Conservation (phyloP, 192 early-diverging fungal genomes). For the Dissophora globulifera region DNA sequence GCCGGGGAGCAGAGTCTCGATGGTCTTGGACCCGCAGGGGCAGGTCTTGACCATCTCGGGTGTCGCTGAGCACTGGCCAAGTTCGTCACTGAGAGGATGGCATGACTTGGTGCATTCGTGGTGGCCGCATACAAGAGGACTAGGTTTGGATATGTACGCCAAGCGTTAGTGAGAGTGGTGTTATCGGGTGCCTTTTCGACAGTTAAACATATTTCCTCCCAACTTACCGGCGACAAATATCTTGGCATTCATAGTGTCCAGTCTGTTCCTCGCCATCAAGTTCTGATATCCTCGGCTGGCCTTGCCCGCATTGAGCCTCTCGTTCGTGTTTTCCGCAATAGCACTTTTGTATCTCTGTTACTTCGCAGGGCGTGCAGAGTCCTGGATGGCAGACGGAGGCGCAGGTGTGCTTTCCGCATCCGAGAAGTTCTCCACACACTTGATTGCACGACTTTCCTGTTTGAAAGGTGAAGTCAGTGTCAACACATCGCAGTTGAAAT, state of each 20-base stretch:
- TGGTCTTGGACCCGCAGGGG: conserved; percentile 58
- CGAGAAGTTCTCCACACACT: conserved; percentile 73
- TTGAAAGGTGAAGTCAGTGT: conserved; percentile 71
- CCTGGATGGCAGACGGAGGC: conserved; percentile 74
- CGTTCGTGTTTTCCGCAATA: conserved; percentile 74
- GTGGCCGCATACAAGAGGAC: conserved; percentile 59
- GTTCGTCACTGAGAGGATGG: conserved; percentile 55
- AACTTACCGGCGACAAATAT: conserved; percentile 58
- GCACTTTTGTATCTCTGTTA: conserved; percentile 66
- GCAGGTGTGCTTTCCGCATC: conserved; percentile 79
- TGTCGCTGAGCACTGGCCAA: conserved; percentile 60
- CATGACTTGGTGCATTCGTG: conserved; percentile 65
- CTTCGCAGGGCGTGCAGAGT: conserved; percentile 71
- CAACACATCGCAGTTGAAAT: conserved; percentile 79
- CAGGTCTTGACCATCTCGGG: conserved; percentile 60
- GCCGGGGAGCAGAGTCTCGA: conserved; percentile 44
- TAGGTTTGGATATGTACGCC: no score
- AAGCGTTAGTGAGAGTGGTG: background rate
- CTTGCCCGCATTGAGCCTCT: conserved; percentile 68
- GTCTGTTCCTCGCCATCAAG: conserved; percentile 27
- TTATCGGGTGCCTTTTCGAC: background rate
- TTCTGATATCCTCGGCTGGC: conserved; percentile 45
- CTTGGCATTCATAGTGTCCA: conserved; percentile 65
- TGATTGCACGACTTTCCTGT: conserved; percentile 75
- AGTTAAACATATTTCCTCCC: background rate